A percentile compares a stretch with the other conserved stretches of the same genome.
phyloP scores from a whole-genome alignment of 306 rosid species.

The Dalbergia cochinchinensis region DNA sequence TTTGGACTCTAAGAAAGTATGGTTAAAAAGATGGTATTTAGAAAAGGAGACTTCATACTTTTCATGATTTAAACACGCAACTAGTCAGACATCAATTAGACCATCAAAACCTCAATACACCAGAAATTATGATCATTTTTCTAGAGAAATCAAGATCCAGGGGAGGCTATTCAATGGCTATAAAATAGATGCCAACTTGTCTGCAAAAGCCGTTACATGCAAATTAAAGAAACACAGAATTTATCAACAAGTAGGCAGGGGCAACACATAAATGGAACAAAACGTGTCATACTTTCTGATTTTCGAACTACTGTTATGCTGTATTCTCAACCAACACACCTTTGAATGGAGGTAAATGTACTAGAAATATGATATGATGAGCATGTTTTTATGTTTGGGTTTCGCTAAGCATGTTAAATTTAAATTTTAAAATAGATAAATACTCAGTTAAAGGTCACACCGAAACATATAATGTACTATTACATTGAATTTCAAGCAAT shows the following conservation, averaged over 20 bases:
- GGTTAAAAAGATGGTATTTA: constrained; percentile 12
- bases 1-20: constrained; percentile 77
- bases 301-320: background rate
- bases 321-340: background rate
- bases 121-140: constrained; percentile 17
- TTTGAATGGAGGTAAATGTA: too few relatives aligned
- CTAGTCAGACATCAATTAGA: constrained; percentile 27
- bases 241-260: background rate
- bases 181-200: constrained; percentile 7
- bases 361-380: constrained; percentile 28
- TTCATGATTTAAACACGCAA: background rate
- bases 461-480: background rate
- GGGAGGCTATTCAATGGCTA: constrained; percentile 29
- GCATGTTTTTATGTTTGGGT: too few relatives aligned
- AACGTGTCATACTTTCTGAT: background rate
- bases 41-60: background rate
- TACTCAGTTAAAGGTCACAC: background rate
- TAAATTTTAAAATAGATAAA: background rate
- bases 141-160: constrained; percentile 16
- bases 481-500: constrained; percentile 7
- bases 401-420: background rate
- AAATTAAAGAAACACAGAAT: background rate
- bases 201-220: constrained; percentile 13
- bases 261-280: constrained; percentile 6
- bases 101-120: background rate